Base-by-base conservation (phyloP, 2,329 filamentous ascomycete species). In the Pseudonectria buxi region DNA sequence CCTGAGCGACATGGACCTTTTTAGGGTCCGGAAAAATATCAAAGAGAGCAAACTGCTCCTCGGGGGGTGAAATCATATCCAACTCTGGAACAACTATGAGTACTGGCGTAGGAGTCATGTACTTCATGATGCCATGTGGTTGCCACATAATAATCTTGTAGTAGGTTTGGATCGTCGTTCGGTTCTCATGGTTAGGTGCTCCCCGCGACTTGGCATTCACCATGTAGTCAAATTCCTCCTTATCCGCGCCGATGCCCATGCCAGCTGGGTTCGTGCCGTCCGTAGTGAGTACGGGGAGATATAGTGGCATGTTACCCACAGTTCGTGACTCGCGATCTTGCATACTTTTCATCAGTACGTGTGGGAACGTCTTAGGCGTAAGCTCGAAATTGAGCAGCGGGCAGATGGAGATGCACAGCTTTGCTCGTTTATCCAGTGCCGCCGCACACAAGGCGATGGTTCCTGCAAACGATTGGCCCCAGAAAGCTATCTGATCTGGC, bases 321-420 rank as follows among this genome's bases (percentile, higher is more conserved):
- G 59, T 14, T 33, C 59, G 62, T 1, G 62, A 63, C 40, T 61
- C 57, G 4, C 65, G 57, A 41, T 68, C 65, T 33, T 54, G 40
- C 28, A 60, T 54, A 41, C 12, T 33, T 32, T 3, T 41, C 45
- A n/a, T n/a, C n/a, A n/a, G n/a, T n/a, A n/a, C n/a, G n/a, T n/a
- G n/a, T n/a, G n/a, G n/a, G n/a, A n/a, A n/a, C n/a, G n/a, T n/a
- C n/a, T n/a, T n/a, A n/a, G n/a, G n/a, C n/a, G n/a, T n/a, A n/a
- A n/a, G n/a, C n/a, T n/a, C n/a, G n/a, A n/a, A n/a, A n/a, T n/a
- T n/a, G n/a, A n/a, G n/a, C 10, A 52, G 22, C 3, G 51, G 53
- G 22, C 37, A 44, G 10, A 56, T 32, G 6, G 50, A 43, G 10
- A 62, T 37, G 4, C 55, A 49, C 4, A 39, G 36, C 15, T 36